These are phyloP conservation scores for Heterobasidion occidentale DNA, from an alignment of 1,284 basidiomycete genomes.

Conservation along the genomic window DNA sequence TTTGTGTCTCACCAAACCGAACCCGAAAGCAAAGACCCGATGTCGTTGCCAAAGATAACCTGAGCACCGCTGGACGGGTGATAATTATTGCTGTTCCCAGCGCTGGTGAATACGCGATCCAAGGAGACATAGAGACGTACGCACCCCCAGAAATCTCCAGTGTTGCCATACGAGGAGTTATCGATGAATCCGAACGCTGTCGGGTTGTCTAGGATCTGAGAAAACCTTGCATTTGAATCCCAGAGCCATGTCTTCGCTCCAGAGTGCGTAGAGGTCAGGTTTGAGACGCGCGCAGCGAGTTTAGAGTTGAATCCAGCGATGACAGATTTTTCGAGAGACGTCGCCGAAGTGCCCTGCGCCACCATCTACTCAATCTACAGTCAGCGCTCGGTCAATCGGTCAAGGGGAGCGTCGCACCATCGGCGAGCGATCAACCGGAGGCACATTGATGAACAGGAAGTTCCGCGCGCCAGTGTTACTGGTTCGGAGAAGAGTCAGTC, in stretches of 20 bases:
- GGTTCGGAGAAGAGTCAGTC: conserved; percentile 1
- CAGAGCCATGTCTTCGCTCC: conserved; percentile 44
- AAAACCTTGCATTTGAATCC: conserved; percentile 47
- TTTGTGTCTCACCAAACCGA: conserved; percentile 4
- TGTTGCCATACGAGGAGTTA: conserved; percentile 36
- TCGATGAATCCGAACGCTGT: conserved; percentile 46
- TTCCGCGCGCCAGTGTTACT: conserved; percentile 42
- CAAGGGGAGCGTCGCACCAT: conserved; percentile 24
- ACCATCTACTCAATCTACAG: conserved; percentile 33
- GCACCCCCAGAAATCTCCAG: conserved; percentile 51
- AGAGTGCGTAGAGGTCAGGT: conserved; percentile 33
- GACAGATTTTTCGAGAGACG: conserved; percentile 36
- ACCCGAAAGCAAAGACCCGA: not conserved
- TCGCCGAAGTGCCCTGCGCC: conserved; percentile 29
- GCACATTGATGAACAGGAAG: conserved; percentile 55
- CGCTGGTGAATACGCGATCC: not conserved
- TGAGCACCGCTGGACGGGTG: conserved; percentile 34
- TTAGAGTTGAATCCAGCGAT: conserved; percentile 44
- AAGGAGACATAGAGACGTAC: conserved; percentile 10
- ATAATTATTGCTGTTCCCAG: conserved; percentile 30
- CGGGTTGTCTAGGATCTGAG: conserved; percentile 38
- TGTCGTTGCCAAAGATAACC: conserved; percentile 4
- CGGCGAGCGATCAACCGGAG: conserved; percentile 46
- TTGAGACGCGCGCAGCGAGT: conserved; percentile 28
- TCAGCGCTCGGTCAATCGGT: not conserved